Evolutionary conservation across 352 stramenopile species (phyloP).

Genomic region (Pythium aquatile): DNA sequence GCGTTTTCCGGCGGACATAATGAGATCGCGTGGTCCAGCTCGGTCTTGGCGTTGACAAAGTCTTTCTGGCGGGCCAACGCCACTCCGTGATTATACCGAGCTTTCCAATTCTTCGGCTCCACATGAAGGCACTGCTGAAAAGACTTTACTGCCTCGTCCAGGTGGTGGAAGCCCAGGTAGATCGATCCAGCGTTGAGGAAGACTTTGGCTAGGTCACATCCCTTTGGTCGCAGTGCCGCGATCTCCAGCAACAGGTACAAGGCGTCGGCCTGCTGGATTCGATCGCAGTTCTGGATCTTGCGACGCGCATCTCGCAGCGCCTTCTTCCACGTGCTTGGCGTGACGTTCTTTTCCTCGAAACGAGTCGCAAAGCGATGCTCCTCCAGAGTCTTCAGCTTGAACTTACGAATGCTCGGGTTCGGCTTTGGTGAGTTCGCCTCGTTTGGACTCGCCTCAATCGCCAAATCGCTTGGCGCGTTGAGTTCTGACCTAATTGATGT

Average conservation of each 20-base stretch:
- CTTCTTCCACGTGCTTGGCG: conserved; percentile 37
- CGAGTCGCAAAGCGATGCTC: conserved; percentile 54
- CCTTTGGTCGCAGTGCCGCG: conserved; percentile 37
- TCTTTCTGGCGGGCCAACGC: conserved; percentile 41
- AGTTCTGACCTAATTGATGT: background rate
- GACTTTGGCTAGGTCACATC: conserved; percentile 32
- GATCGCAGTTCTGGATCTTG: conserved; percentile 33
- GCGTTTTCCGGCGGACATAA: background rate
- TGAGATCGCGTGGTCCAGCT: conserved; percentile 37
- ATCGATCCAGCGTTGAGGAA: conserved; percentile 57
- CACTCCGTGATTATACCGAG: conserved; percentile 50
- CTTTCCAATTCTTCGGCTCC: conserved; percentile 40
- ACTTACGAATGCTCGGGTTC: background rate
- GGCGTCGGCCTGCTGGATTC: conserved; percentile 38
- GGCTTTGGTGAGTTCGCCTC: background rate
- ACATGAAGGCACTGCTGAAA: conserved; percentile 49
- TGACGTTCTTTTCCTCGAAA: conserved; percentile 50
- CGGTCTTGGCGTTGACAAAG: conserved; percentile 45
- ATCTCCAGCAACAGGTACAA: conserved; percentile 63
- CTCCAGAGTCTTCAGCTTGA: conserved; percentile 51
- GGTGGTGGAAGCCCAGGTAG: conserved; percentile 49
- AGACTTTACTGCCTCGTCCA: conserved; percentile 48
- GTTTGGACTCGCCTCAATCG: background rate
- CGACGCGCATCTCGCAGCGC: conserved; percentile 29
- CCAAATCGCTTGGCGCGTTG: background rate